phyloP scores from a whole-genome alignment of 116 monocot genomes.

The Zostera marina region DNA sequence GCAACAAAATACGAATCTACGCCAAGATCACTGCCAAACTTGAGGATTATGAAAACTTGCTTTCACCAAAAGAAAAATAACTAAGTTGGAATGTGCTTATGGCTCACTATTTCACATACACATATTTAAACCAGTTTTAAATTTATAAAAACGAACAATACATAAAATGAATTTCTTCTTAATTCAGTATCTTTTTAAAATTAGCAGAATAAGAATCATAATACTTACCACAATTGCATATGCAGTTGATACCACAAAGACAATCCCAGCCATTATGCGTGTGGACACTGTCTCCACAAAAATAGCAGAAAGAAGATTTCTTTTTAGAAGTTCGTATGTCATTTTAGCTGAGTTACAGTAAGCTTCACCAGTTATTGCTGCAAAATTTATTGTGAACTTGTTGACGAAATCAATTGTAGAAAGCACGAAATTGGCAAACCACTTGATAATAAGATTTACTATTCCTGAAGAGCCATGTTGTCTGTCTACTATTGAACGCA shows the following conservation, averaged over 20 bases:
- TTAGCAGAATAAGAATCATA: neutral
- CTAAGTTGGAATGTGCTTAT: neutral
- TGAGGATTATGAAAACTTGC: slow-evolving; percentile 70
- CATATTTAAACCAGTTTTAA: no score
- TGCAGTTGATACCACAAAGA: slow-evolving; percentile 60
- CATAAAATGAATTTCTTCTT: no score
- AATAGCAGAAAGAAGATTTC: slow-evolving; percentile 88
- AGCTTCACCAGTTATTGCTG: slow-evolving; percentile 85
- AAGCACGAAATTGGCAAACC: slow-evolving; percentile 49
- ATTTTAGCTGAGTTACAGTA: slow-evolving; percentile 83
- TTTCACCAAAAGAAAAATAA: neutral
- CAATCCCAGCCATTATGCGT: slow-evolving; percentile 52
- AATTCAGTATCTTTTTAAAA: neutral
- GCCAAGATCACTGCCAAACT: slow-evolving; percentile 27
- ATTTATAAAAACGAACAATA: no score
- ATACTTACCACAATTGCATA: slow-evolving; percentile 71
- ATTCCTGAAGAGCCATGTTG: slow-evolving; percentile 33
- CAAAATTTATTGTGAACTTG: slow-evolving; percentile 92
- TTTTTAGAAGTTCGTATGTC: slow-evolving; percentile 88
- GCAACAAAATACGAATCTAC: slow-evolving; percentile 38
- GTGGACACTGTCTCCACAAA: slow-evolving; percentile 96
- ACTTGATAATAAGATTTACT: slow-evolving; percentile 41
- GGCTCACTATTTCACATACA: neutral
- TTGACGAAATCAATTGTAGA: slow-evolving; percentile 72
- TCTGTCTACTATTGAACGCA: slow-evolving; percentile 57